A percentile compares a stretch with the other conserved stretches of the same genome.
Conservation (phyloP, 495 filamentous ascomycete species). For the Elaphomyces granulatus region DNA sequence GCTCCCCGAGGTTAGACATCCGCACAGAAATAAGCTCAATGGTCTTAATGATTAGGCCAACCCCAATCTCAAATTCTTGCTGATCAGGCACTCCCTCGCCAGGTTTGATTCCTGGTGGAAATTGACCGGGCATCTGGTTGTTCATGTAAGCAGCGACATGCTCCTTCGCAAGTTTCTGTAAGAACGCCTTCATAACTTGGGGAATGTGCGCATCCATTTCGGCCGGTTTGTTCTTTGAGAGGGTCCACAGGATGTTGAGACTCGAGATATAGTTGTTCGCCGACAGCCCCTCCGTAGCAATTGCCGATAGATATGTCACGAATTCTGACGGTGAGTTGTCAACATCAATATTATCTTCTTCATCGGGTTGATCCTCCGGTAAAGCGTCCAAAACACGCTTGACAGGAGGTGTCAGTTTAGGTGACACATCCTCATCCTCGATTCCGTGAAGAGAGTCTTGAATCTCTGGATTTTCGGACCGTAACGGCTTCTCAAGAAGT, state of each 20-base stretch:
- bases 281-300: slow-evolving; percentile 69
- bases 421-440: slow-evolving; percentile 47
- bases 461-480: slow-evolving; percentile 74
- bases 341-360: slow-evolving; percentile 78
- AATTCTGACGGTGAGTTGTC: slow-evolving; percentile 62
- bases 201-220: slow-evolving; percentile 82
- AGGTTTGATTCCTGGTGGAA: slow-evolving; percentile 27
- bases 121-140: slow-evolving; percentile 23
- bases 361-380: slow-evolving; percentile 74
- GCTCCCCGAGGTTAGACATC: slow-evolving; percentile 88
- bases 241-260: slow-evolving; percentile 80
- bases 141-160: slow-evolving; percentile 65
- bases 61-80: slow-evolving; percentile 72
- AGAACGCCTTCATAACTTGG: slow-evolving; percentile 83
- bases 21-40: slow-evolving; percentile 81
- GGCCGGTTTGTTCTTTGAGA: slow-evolving; percentile 67
- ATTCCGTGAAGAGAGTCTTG: slow-evolving; percentile 76
- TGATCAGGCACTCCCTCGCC: slow-evolving; percentile 48
- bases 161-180: slow-evolving; percentile 83
- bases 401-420: slow-evolving; percentile 46
- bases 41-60: slow-evolving; percentile 78
- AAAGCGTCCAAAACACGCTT: slow-evolving; percentile 78
- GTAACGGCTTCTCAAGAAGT: slow-evolving; percentile 77
- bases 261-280: slow-evolving; percentile 68
- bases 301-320: slow-evolving; percentile 59